Evolutionary conservation across 2,329 filamentous ascomycete genomes (phyloP).

Genomic region (Exophiala oligosperma): DNA sequence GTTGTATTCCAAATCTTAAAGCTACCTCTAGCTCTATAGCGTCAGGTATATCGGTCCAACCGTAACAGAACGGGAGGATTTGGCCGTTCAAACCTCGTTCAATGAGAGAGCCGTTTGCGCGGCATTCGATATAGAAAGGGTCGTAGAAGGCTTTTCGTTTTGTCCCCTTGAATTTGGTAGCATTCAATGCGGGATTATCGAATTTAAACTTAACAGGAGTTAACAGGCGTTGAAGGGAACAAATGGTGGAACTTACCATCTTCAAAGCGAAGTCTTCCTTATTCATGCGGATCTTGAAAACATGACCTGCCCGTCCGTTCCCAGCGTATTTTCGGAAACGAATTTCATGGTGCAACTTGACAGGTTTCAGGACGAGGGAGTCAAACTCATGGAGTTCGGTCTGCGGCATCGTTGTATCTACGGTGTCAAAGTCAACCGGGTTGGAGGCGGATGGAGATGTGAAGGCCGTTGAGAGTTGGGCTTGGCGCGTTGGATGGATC

Average conservation of each 20-base stretch:
- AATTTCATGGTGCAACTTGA: neutral
- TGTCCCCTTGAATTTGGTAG: neutral
- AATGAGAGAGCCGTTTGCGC: conserved; percentile 10
- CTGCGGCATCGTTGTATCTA: neutral
- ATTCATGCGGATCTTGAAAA: conserved; percentile 7
- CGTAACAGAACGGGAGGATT: conserved; percentile 5
- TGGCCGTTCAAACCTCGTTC: conserved; percentile 5
- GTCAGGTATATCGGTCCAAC: conserved; percentile 1
- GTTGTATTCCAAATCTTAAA: neutral
- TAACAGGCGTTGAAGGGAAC: neutral
- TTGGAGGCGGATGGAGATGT: too few relatives aligned
- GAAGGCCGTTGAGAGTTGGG: too few relatives aligned
- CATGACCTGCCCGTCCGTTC: neutral
- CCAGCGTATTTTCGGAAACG: conserved; percentile 4
- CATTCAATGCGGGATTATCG: conserved; percentile 10
- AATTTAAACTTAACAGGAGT: conserved; percentile 5
- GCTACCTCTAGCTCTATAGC: neutral
- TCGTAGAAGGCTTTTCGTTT: conserved; percentile 6
- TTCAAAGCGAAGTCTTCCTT: conserved; percentile 8
- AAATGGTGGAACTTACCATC: conserved; percentile 2
- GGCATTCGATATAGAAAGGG: conserved; percentile 16
- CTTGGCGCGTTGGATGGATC: too few relatives aligned
- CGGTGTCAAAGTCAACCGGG: too few relatives aligned
- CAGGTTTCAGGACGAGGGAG: too few relatives aligned
- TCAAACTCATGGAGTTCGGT: neutral